Percentiles rank a stretch among this genome's conserved stretches.
Evolutionary conservation across 768 basidiomycete species (phyloP).

Genomic region (Lentinula edodes): DNA sequence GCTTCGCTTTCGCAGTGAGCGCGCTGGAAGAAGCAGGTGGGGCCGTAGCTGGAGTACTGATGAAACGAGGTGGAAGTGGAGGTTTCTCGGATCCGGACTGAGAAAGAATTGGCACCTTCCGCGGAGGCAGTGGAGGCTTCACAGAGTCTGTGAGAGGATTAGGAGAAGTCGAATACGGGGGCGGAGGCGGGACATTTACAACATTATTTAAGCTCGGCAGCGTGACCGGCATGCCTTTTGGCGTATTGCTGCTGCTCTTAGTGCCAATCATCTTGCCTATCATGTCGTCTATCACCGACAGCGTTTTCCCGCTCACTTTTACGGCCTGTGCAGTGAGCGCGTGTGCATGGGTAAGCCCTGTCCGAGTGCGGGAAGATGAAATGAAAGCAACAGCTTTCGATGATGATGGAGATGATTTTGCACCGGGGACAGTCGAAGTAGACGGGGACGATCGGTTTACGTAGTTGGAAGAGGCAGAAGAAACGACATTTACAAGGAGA

Average conservation of each 20-base stretch:
- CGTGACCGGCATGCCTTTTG: conserved; percentile 17
- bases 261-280: conserved; percentile 52
- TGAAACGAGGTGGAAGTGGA: conserved; percentile 17
- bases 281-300: conserved; percentile 54
- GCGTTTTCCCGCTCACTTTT: conserved; percentile 57
- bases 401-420: conserved; percentile 18
- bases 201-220: background rate
- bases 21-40: conserved; percentile 33
- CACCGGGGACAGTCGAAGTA: conserved; percentile 23
- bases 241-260: conserved; percentile 17
- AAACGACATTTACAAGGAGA: conserved; percentile 56
- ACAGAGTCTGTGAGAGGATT: background rate
- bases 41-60: conserved; percentile 10
- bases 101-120: background rate
- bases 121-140: conserved; percentile 17
- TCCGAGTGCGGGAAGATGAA: conserved; percentile 52
- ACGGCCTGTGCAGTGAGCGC: conserved; percentile 62
- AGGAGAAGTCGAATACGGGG: conserved; percentile 8
- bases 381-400: conserved; percentile 49
- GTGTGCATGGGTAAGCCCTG: conserved; percentile 56
- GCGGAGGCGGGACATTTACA: conserved; percentile 4
- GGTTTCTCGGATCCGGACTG: background rate
- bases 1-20: conserved; percentile 37
- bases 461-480: conserved; percentile 55
- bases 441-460: conserved; percentile 42